Base-by-base conservation (phyloP, 257 asterid genomes). In the Nicotiana benthamiana region DNA sequence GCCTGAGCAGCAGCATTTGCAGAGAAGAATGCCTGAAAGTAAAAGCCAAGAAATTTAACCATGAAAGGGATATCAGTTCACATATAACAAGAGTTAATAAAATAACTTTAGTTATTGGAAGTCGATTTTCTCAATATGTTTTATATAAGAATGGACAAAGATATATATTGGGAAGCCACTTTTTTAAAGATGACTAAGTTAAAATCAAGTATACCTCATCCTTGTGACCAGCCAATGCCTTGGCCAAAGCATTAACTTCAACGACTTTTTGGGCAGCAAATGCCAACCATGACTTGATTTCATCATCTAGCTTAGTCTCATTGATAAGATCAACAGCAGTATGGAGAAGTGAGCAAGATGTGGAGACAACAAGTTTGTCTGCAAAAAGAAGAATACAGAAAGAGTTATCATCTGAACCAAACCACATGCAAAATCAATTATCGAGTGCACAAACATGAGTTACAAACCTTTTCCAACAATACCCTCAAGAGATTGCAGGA, bases 221-320 rank as follows among this genome's bases (percentile, higher is more conserved):
- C 89, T 89, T 92, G 48, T 84, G 80, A 83, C 97, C 96, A 80
- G 87, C 60, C 87, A 95, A 87, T 82, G 99, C 97, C 92, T 93
- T 95, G 22, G 98, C 99, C 84, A 93, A 84, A 20, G 98, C 97
- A 82, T 93, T 89, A 51, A 95, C 98, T 88, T 95, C 99, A 85
- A 93, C 87, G 61, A 95, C 89, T 83, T 95, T 95, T 64, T 93
- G 98, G 54, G 98, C 97, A 57, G 98, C 98, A 84, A 95, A 95
- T 83, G 98, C 97, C 13, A 95, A 93, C 99, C 99, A 93, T 22
- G 99, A 93, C 81, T 92, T 95, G 80, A 95, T 93, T 86, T 95
- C 99, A n/a, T 84, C 2, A 86, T 93, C 99, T 83, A 95, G 80
- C 88, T 95, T 95, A 80, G 99, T 53, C 88, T 95, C 99, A 32